A percentile compares a stretch with the other conserved stretches of the same genome.
Conservation (phyloP, 1,284 basidiomycete genomes). For the Naganishia sp. region DNA sequence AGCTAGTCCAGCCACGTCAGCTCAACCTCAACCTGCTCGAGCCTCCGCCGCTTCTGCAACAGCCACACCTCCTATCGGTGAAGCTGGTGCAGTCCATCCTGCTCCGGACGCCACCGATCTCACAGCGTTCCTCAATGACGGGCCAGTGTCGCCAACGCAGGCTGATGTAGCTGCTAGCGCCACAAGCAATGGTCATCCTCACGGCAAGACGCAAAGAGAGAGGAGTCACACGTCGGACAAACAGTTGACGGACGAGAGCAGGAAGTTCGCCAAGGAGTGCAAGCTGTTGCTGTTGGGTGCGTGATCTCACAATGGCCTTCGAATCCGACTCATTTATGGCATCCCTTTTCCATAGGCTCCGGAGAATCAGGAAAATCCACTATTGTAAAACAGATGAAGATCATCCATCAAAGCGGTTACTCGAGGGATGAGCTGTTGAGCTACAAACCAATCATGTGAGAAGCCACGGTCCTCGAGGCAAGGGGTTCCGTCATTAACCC, state of each 20-base stretch:
- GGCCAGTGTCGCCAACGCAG: conserved; percentile 23
- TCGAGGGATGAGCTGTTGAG: conserved; percentile 74
- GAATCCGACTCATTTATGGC: not conserved
- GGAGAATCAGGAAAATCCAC: conserved; percentile 91
- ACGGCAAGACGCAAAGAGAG: conserved; percentile 57
- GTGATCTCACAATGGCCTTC: conserved; percentile 44
- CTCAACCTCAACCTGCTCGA: not conserved
- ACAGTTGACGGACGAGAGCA: conserved; percentile 60
- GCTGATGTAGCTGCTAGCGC: conserved; percentile 13
- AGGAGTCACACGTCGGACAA: conserved; percentile 62
- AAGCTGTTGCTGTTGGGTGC: conserved; percentile 88
- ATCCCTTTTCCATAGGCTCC: conserved; percentile 57
- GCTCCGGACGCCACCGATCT: conserved; percentile 7
- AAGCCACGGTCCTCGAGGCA: conserved; percentile 3
- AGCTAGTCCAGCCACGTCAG: not conserved
- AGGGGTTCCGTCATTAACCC: not conserved
- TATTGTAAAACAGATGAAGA: conserved; percentile 99
- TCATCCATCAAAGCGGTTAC: conserved; percentile 95
- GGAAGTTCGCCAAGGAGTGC: conserved; percentile 80
- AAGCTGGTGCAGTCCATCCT: not conserved
- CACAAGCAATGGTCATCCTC: conserved; percentile 4
- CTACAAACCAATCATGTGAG: conserved; percentile 71
- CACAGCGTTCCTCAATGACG: conserved; percentile 18
- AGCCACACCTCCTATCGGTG: not conserved
- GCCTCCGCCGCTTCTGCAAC: not conserved